Base-by-base conservation (phyloP, 768 basidiomycete species). In the Filobasidium floriforme region DNA sequence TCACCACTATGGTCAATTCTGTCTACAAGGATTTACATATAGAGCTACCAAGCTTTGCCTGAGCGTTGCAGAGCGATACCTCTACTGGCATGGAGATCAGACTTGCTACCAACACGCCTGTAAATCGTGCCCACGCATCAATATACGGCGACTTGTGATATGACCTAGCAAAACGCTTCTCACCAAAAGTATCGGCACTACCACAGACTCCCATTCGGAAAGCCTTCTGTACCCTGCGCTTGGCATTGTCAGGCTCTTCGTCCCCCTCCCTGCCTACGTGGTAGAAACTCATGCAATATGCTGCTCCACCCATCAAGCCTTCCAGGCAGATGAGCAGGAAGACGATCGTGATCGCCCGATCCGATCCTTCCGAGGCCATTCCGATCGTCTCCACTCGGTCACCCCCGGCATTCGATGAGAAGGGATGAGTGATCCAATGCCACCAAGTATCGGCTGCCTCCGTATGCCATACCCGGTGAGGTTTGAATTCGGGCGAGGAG, bases 261-360 rank as follows among this genome's bases (percentile, higher is more conserved):
- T 89, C 88, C n/a, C 74, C 75, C 54, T 75, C 75, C 11, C 71
- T 46, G 5, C 73, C 73, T 5, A 78, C 73, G 64, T 76, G 74
- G 44, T 67, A 71, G 62, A 72, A 72, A 32, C 69, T 69, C 66
- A 77, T 68, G 54, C 69, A 66, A 66, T 96, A 97, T 18, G 90
- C 91, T 12, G 88, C 82, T 5, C 94, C 94, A 37, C 94, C 94
- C 69, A 91, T 94, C 52, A 96, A 82, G 1, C 94, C 94, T 76
- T 99, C 94, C 9, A 90, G 67, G 69, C 88, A 86, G 72, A 99
- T 87, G 55, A 96, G 83, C 12, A 85, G 43, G 74, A 92, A 89
- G 1, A 90, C 87, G 24, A 86, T 73, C 18, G 82, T 72, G 68
- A 91, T 85, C 66, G 82, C 86, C 49, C 82, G 62, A 59, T 75